Evolutionary conservation across 768 basidiomycete genomes (phyloP).

Genomic region (Rhodotorula babjevae): DNA sequence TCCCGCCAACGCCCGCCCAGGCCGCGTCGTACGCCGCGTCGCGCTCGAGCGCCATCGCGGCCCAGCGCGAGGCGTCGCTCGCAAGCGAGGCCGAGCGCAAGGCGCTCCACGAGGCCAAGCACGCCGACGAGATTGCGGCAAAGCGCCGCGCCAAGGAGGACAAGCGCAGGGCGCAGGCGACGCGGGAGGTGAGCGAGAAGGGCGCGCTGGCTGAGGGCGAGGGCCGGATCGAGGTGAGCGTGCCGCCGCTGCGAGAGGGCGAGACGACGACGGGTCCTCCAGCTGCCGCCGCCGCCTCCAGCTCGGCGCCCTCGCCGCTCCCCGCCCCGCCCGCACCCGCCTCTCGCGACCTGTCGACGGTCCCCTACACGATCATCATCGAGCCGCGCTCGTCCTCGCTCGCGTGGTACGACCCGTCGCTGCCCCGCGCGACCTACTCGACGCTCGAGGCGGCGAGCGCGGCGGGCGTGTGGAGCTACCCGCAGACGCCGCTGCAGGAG

Average conservation of each 20-base stretch:
- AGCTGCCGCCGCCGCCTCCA: neutral
- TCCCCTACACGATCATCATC: conserved; percentile 50
- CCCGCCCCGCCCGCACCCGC: conserved; percentile 54
- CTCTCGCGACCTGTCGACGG: neutral
- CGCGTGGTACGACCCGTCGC: conserved; percentile 61
- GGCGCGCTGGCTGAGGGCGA: neutral
- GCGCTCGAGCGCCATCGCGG: conserved; percentile 50
- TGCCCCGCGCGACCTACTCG: conserved; percentile 49
- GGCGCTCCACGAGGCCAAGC: conserved; percentile 53
- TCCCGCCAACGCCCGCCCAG: conserved; percentile 39
- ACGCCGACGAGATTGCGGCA: conserved; percentile 53
- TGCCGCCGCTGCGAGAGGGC: conserved; percentile 12
- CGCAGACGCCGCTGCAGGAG: conserved; percentile 51
- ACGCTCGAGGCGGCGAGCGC: conserved; percentile 60
- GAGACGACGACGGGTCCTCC: conserved; percentile 53
- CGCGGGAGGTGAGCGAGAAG: conserved; percentile 5
- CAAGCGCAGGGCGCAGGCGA: conserved; percentile 57
- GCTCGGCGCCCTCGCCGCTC: conserved; percentile 53
- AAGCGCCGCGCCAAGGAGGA: conserved; percentile 38
- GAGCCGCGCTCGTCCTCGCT: conserved; percentile 61
- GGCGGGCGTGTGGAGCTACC: conserved; percentile 60
- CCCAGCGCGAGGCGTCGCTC: conserved; percentile 55
- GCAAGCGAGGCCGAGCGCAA: conserved; percentile 54
- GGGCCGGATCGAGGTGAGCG: conserved; percentile 15
- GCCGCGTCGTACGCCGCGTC: conserved; percentile 21